Evolutionary conservation across 2,329 filamentous ascomycete genomes (phyloP).

Genomic region (Fusarium pseudonygamai): DNA sequence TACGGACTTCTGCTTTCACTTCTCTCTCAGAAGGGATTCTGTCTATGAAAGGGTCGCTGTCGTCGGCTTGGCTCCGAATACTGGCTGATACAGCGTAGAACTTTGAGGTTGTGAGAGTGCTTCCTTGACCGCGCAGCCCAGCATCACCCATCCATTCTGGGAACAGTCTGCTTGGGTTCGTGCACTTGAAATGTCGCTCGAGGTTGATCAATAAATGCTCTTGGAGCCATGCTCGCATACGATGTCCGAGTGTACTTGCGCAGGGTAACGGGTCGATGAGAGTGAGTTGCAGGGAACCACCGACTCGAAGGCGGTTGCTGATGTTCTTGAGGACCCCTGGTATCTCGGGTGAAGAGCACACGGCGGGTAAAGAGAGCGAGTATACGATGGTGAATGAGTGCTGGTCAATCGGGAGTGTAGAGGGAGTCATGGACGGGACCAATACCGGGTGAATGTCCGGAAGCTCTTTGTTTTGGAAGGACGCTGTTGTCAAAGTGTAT

Average conservation of each 20-base stretch:
- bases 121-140: conserved; percentile 59
- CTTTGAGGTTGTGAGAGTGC: conserved; percentile 57
- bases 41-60: conserved; percentile 40
- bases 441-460: conserved; percentile 53
- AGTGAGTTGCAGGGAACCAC: conserved; percentile 66
- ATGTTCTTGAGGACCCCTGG: conserved; percentile 65
- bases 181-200: conserved; percentile 66
- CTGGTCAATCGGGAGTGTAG: conserved; percentile 51
- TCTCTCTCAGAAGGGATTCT: conserved; percentile 41
- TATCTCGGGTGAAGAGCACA: conserved; percentile 66
- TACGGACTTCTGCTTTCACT: conserved; percentile 59
- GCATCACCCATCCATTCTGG: conserved; percentile 68
- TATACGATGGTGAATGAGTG: conserved; percentile 60
- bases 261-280: conserved; percentile 71
- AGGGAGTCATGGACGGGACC: conserved; percentile 51
- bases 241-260: conserved; percentile 64
- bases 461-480: conserved; percentile 50
- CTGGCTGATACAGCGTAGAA: conserved; percentile 58
- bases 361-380: conserved; percentile 64
- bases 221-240: conserved; percentile 69
- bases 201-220: conserved; percentile 68
- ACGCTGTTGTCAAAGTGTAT: conserved; percentile 57
- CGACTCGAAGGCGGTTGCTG: conserved; percentile 62
- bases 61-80: conserved; percentile 31
- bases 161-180: conserved; percentile 66